Evolutionary conservation across 1,139 yeast species (phyloP), one percentile per base, ranked within the genome.

Genomic region (Barnettozyma hawaiiensis): DNA sequence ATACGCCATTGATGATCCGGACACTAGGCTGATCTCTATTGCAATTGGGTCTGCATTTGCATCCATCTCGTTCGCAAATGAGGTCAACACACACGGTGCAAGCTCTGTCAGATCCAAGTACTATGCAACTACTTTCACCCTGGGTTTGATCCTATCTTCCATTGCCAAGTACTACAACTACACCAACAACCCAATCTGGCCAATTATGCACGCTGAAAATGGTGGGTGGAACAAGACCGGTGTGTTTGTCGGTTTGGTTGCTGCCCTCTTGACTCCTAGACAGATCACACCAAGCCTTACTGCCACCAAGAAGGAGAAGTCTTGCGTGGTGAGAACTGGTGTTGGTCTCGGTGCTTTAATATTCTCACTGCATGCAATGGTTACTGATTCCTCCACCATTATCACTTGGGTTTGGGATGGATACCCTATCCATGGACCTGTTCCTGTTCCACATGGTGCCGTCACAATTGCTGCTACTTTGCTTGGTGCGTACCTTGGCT

Each of bases 331-430:
- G 7, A 62, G 75, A 16, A 75, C 87, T 1, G 75, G 84, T 1
- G 47, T 78, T 31, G 96, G 96, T 1, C 71, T 90, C 50, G 97
- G 95, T 23, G 81, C 90, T 1, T 70, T 83, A 46, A 61, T 89
- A 37, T 90, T 81, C 61, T 75, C 85, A 7, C 63, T 84, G 27
- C 84, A 82, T 55, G 85, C 94, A 11, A 76, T 81, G 66, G 65
- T 90, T 42, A 75, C 86, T 18, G 98, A 92, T 60, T 76, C 96
- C 0, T 81, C 95, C 4, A 85, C 95, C 7, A 71, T 90, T 42
- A 82, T 86, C 15, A 70, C 82, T 40, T 92, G 97, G 97, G 79
- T 81, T 12, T 92, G 97, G 97, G 85, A 83, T 50, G 98, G 98
- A 1, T 92, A 73, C 61, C 96, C 96, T 37, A 69, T 86, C 15